Percentiles rank a stretch among this genome's conserved stretches.
phyloP scores from a whole-genome alignment of 2,329 filamentous ascomycete genomes.

The Claviceps sp. region DNA sequence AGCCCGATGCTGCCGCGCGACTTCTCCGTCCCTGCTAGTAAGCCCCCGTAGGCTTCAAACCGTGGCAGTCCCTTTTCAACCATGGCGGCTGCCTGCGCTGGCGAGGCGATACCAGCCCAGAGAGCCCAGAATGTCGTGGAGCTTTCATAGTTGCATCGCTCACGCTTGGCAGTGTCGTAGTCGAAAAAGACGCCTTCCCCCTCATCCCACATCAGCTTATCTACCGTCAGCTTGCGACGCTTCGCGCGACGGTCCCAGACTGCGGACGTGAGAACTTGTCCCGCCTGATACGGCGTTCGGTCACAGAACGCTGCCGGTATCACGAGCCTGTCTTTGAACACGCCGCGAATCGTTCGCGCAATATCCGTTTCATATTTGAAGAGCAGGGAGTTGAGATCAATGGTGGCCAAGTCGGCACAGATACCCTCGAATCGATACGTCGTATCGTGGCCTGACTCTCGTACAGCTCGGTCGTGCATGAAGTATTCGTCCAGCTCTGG shows the following conservation, averaged over 20 bases:
- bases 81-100: conserved; percentile 72
- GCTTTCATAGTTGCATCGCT: conserved; percentile 75
- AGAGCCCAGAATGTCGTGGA: conserved; percentile 95
- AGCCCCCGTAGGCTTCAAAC: conserved; percentile 77
- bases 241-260: conserved; percentile 83
- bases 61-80: conserved; percentile 70
- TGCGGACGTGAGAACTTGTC: conserved; percentile 67
- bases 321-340: conserved; percentile 71
- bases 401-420: conserved; percentile 78
- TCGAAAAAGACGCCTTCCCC: conserved; percentile 94
- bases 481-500: conserved; percentile 93
- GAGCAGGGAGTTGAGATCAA: conserved; percentile 85
- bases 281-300: conserved; percentile 45
- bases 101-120: conserved; percentile 83
- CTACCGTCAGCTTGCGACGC: conserved; percentile 70
- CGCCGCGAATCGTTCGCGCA: conserved; percentile 65
- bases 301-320: conserved; percentile 74
- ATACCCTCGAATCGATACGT: conserved; percentile 83
- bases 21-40: conserved; percentile 80
- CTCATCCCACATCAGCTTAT: conserved; percentile 90
- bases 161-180: conserved; percentile 73
- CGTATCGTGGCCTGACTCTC: conserved; percentile 94
- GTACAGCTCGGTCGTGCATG: conserved; percentile 85
- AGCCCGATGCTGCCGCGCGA: conserved; percentile 71
- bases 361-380: conserved; percentile 98